Conservation (phyloP, 768 basidiomycete genomes). For the Boletus rubroflammeus region DNA sequence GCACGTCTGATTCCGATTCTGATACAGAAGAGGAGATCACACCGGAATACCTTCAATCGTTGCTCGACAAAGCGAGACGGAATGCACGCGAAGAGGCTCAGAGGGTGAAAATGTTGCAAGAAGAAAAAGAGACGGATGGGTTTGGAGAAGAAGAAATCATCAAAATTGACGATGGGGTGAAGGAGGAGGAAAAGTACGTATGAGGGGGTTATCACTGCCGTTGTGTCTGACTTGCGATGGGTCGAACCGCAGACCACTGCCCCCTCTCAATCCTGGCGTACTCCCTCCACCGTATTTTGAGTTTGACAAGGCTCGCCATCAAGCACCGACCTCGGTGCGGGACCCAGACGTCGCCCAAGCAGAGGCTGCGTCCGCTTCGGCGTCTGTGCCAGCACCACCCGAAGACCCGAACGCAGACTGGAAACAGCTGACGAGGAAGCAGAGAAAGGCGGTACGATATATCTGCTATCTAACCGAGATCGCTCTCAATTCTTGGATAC, state of each 20-base stretch:
- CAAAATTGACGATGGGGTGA: conserved; percentile 37
- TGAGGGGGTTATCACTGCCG: background rate
- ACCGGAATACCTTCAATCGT: conserved; percentile 55
- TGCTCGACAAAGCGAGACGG: conserved; percentile 59
- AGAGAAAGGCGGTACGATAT: conserved; percentile 62
- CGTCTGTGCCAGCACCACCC: conserved; percentile 55
- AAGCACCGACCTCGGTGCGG: conserved; percentile 45
- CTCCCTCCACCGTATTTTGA: conserved; percentile 66
- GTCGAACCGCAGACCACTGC: conserved; percentile 46
- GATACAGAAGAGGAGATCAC: conserved; percentile 46
- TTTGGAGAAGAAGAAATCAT: conserved; percentile 56
- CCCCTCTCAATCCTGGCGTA: conserved; percentile 59
- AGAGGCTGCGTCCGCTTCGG: conserved; percentile 48
- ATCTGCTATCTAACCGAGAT: background rate
- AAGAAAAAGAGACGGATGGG: conserved; percentile 20
- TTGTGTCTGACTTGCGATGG: background rate
- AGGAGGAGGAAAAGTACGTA: conserved; percentile 34
- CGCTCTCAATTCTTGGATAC: background rate
- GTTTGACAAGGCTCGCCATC: conserved; percentile 41
- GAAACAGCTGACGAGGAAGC: conserved; percentile 65
- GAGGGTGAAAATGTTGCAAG: conserved; percentile 22
- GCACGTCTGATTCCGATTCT: conserved; percentile 33
- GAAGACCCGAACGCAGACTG: conserved; percentile 60
- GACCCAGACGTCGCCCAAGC: conserved; percentile 61
- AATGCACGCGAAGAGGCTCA: conserved; percentile 39